A percentile compares a stretch with the other conserved stretches of the same genome.
phyloP scores from a whole-genome alignment of 2,329 filamentous ascomycete genomes.

The Penicillium sp. region DNA sequence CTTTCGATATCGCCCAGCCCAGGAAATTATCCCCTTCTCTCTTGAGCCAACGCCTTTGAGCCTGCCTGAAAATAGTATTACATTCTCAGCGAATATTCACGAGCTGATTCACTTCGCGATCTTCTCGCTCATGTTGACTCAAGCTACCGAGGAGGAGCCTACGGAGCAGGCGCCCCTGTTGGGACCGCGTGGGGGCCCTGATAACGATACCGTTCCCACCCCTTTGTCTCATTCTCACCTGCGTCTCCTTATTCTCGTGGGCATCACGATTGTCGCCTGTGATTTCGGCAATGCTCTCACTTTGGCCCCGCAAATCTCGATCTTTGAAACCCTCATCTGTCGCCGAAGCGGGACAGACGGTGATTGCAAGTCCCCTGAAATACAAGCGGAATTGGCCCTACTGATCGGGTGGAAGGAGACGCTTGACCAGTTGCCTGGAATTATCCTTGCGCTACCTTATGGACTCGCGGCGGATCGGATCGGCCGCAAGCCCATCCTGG shows the following conservation, averaged over 20 bases:
- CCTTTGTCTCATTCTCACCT: neutral
- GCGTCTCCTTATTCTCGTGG: neutral
- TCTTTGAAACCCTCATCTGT: slow-evolving; percentile 2
- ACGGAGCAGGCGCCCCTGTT: neutral
- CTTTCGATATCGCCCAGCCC: neutral
- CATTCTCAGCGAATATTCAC: neutral
- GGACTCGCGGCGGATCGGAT: slow-evolving; percentile 1
- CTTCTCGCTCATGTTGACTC: neutral
- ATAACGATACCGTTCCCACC: neutral
- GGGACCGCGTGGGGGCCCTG: neutral
- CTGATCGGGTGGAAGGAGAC: slow-evolving; percentile 4
- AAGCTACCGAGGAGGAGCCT: neutral
- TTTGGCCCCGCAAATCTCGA: slow-evolving; percentile 2
- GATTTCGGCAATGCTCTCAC: slow-evolving; percentile 1
- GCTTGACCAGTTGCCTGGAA: neutral
- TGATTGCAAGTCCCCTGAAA: neutral
- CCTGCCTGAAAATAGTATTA: neutral
- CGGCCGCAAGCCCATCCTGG: slow-evolving; percentile 4
- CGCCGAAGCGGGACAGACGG: neutral
- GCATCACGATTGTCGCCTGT: neutral
- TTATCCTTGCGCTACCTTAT: neutral
- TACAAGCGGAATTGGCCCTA: slow-evolving; percentile 1
- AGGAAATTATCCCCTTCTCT: neutral
- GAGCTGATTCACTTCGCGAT: neutral
- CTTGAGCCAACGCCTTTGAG: neutral